Conservation (phyloP, 495 filamentous ascomycete species). For the Tuber indicum region DNA sequence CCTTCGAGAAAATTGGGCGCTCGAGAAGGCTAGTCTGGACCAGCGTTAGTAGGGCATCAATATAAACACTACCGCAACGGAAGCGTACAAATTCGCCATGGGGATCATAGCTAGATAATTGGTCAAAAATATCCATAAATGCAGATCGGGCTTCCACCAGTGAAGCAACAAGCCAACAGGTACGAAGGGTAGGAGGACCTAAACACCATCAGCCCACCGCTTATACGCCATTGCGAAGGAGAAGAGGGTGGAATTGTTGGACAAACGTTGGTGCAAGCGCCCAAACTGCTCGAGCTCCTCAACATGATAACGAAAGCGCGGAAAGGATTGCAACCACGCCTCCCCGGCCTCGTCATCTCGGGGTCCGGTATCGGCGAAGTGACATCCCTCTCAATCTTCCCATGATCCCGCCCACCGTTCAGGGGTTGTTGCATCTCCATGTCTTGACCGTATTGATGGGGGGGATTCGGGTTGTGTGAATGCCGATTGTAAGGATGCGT, state of each 20-base stretch:
- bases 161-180: conserved; percentile 60
- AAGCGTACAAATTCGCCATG: conserved; percentile 78
- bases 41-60: conserved; percentile 47
- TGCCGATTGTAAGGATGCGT: conserved; percentile 7
- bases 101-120: conserved; percentile 82
- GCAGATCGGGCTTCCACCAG: conserved; percentile 55
- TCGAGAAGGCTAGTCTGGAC: background rate
- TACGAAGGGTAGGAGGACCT: conserved; percentile 70
- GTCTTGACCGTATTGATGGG: background rate
- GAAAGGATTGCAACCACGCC: conserved; percentile 14
- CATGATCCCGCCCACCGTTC: background rate
- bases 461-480: background rate
- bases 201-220: conserved; percentile 5
- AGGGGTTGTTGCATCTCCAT: background rate
- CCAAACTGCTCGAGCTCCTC: conserved; percentile 13
- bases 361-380: background rate
- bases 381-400: background rate
- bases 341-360: background rate
- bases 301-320: conserved; percentile 8
- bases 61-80: conserved; percentile 69
- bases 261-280: conserved; percentile 17
- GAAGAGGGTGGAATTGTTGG: background rate
- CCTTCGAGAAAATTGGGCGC: background rate
- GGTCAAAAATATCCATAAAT: conserved; percentile 61
- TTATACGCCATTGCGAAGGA: background rate